phyloP scores from a whole-genome alignment of 2,329 filamentous ascomycete species.

The Colletotrichum tanaceti region DNA sequence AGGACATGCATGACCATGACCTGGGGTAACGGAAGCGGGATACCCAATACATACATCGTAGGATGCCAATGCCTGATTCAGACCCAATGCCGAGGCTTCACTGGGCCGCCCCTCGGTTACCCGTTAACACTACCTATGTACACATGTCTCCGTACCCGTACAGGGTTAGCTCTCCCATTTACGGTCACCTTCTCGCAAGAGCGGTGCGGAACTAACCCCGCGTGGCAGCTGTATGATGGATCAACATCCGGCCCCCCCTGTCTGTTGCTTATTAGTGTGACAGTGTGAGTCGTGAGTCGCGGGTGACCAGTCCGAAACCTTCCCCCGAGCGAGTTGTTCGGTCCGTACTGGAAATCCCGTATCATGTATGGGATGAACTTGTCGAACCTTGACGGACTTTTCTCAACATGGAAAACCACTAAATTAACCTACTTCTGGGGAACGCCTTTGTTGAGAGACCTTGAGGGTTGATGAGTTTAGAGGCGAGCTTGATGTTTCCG shows the following conservation, averaged over 20 bases:
- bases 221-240: constrained; percentile 19
- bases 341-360: no score
- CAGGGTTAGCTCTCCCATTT: constrained; percentile 16
- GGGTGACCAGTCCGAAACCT: neutral
- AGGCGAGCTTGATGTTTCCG: no score
- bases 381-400: no score
- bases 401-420: no score
- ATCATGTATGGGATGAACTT: neutral
- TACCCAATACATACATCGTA: no score
- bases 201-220: constrained; percentile 11
- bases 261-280: neutral
- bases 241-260: neutral
- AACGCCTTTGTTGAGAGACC: no score
- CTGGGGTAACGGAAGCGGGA: neutral
- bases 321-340: no score
- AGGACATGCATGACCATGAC: neutral
- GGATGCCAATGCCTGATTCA: constrained; percentile 32
- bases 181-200: constrained; percentile 12
- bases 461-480: no score
- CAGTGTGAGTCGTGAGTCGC: no score
- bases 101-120: neutral
- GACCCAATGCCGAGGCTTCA: constrained; percentile 27
- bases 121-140: no score
- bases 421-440: no score
- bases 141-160: no score